Base-by-base conservation (phyloP, 2,329 filamentous ascomycete species). In the Alternaria ventricosa region DNA sequence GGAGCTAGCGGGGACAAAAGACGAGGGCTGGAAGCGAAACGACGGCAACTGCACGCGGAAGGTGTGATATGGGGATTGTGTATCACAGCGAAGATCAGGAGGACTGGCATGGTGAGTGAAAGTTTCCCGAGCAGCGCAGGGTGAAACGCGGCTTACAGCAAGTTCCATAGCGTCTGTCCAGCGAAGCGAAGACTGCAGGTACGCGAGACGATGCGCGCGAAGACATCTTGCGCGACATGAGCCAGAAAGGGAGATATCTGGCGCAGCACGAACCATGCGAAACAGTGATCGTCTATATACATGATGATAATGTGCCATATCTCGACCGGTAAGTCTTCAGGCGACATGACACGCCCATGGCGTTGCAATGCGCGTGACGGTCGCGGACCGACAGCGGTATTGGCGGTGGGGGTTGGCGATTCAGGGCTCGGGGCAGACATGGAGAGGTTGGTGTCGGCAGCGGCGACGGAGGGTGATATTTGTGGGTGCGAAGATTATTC, bases 201-300 rank as follows among this genome's bases (percentile, higher is more conserved):
- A 57, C 55, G 57, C 57, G 68, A 55, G 47, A 72, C 36, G 43
- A 49, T 57, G 54, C 50, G 64, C 20, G 68, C 64, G 49, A 71
- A 70, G 45, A 69, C 63, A 18, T 68, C 41, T 50, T 71, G 67
- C 20, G 70, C 67, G 36, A 73, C 62, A 33, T 45, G 43, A 23
- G 50, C 58, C 12, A 70, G 47, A 43, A 60, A 64, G 6, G 55
- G 59, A 45, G 63, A 70, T 15, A 67, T 65, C 27, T 67, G 67
- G 63, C 69, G 68, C 58, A 75, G 50, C 54, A 70, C 58, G 41
- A 66, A 67, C 67, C 68, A 71, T 33, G 63, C 67, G 55, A 72
- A 71, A 65, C 69, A 69, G 49, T 57, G 60, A 65, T 69, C 62
- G 59, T 67, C 63, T 22, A 71, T 47, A 30, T 49, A 44, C 30